Evolutionary conservation across 2,329 filamentous ascomycete genomes (phyloP), one percentile per base, ranked within the genome.

Genomic region (Leptosphaerulina australis): DNA sequence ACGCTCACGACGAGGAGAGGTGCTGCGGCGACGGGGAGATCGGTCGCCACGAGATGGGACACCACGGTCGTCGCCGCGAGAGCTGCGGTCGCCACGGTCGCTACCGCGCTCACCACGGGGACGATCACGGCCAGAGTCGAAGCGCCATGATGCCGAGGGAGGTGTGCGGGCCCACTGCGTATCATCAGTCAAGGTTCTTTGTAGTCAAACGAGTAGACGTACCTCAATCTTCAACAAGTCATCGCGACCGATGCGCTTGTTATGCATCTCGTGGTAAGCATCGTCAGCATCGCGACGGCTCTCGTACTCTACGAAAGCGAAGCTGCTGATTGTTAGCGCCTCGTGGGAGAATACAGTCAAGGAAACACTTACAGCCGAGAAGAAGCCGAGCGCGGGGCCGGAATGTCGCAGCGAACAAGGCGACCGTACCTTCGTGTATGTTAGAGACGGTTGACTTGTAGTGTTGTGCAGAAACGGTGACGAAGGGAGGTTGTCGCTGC

Each of bases 231-330:
- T 99, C 78, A 99, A 74, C 53, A 96, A 79, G 69, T 99, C 94
- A 71, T 99, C 94, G 57, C 93, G 88, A 37, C 91, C 92, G 65
- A 99, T 91, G 62, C 93, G 91, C 85, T 97, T 97, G 81, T 97
- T 97, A 74, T 99, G 94, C 94, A 99, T 99, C 79, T 99, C 94
- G 75, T 99, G 91, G 74, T 99, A 99, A 37, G 94, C 94, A 79
- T 99, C 94, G 75, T 99, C 94, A 59, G 94, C 92, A 81, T 99
- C 94, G 66, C 94, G 92, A 67, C 93, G 90, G 75, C 92, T 95
- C 80, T 99, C 94, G 76, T 99, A 99, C 78, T 99, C 94, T 60
- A 99, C 94, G 74, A 99, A 99, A 28, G 94, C 94, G 75, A 99
- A 99, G 63, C 94, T 86, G 58, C 93, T 56, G 21, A 44, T 41